A percentile compares a stretch with the other conserved stretches of the same genome.
Conservation (phyloP, 176 grass and related monocot species). For the Carex parvula region DNA sequence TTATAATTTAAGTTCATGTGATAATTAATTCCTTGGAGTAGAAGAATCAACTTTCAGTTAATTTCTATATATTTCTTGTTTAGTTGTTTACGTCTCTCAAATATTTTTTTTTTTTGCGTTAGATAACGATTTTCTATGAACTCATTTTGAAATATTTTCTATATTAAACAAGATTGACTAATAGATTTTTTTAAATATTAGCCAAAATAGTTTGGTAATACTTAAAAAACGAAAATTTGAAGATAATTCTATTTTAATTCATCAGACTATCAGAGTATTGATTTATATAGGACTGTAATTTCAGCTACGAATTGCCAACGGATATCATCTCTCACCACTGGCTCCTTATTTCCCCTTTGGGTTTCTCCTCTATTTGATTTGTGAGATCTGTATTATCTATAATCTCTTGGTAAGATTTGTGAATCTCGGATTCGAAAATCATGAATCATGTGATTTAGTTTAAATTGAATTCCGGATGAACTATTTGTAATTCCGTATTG, state of each 20-base stretch:
- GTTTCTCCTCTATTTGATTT: background rate
- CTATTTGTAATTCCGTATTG: no score
- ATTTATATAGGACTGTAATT: no score
- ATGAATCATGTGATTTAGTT: background rate
- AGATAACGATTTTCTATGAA: background rate
- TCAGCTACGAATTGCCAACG: no score
- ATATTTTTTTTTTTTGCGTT: background rate
- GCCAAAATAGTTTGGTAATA: background rate
- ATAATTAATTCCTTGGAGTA: background rate
- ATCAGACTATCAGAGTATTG: no score
- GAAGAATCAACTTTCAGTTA: background rate
- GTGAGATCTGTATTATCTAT: background rate
- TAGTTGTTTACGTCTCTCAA: no score
- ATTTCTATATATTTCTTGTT: background rate
- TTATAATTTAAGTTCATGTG: background rate
- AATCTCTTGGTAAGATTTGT: background rate
- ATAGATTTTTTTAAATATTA: background rate
- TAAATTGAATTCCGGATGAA: no score
- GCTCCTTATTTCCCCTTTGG: constrained; percentile 5
- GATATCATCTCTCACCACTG: background rate
- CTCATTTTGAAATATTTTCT: background rate
- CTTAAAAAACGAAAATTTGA: background rate
- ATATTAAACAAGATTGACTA: no score
- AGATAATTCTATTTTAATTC: no score
- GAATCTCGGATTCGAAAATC: background rate